Evolutionary conservation across 192 early-diverging fungal species (phyloP), one percentile per base, ranked within the genome.

Genomic region (Gorgonomyces haynaldii): DNA sequence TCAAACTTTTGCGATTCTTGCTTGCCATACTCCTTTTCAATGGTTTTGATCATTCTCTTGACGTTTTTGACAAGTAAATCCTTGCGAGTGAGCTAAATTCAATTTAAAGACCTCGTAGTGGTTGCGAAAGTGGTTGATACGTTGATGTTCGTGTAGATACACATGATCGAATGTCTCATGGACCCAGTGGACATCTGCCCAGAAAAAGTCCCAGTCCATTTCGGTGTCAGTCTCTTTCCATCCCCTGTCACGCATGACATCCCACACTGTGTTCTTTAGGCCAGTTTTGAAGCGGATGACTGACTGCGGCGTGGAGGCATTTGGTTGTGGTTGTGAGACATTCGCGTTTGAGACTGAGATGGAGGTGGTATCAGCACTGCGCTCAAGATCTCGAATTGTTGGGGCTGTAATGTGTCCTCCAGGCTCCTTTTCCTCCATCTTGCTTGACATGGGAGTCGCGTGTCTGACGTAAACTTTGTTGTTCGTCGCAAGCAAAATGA

Each of bases 151-250:
- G 16, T 57, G 55, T 21, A 80, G 51, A 51, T 80, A 78, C 23
- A 78, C 65, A 54, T 78, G 75, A 53, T 80, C 77, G 48, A 75
- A 78, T 30, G 58, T 72, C 45, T 80, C 77, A 45, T 80, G 77
- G 9, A 80, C 66, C 77, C 77, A 80, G 54, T 80, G 77, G 28
- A 80, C 69, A 58, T 80, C 77, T 1, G 70, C 70, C 74, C 74
- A 77, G 49, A 64, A 76, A 41, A 77, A 72, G 54, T 78, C 77
- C 77, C 77, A 80, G 34, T 77, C 77, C 36, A 60, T 50, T 3
- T 79, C 76, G 16, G 57, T 74, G 32, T 78, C 72, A 2, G 69
- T 70, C 31, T 80, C 77, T 40, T 67, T 69, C 77, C 77, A 80
- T 20, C 72, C 69, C 0, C 77, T 60, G 52, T 80, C 75, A 26